These are phyloP conservation scores for Dioscorea cayenensis DNA, from an alignment of 116 monocot species.

Conservation along the genomic window DNA sequence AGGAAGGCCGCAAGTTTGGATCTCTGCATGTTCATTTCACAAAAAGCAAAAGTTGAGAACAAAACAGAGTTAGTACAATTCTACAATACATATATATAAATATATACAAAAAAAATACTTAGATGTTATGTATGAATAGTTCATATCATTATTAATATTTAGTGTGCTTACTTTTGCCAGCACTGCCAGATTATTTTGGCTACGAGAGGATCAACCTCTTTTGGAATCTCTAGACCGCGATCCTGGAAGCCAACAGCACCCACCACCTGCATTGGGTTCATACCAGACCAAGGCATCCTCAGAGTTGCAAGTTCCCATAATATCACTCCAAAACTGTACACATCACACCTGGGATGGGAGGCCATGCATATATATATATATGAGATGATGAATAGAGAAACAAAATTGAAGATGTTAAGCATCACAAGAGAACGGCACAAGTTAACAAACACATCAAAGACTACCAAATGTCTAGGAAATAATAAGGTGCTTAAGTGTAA, in stretches of 20 bases:
- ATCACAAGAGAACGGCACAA: no score
- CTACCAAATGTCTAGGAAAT: no score
- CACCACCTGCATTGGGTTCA: conserved; percentile 99
- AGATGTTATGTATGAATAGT: neutral
- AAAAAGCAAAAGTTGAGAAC: neutral
- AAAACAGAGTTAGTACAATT: neutral
- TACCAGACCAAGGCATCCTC: conserved; percentile 95
- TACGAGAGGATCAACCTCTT: conserved; percentile 87
- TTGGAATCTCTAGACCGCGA: conserved; percentile 88
- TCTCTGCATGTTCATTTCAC: conserved; percentile 43
- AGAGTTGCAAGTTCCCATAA: conserved; percentile 97
- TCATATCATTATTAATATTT: no score
- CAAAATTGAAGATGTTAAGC: no score
- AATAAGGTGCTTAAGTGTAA: neutral
- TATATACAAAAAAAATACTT: no score
- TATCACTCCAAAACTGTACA: conserved; percentile 97
- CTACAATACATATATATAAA: neutral
- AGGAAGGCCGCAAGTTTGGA: no score
- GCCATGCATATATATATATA: no score
- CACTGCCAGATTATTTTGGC: conserved; percentile 82
- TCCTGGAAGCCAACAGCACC: conserved; percentile 98
- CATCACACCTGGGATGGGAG: conserved; percentile 71
- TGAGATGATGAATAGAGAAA: no score
- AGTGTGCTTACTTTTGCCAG: conserved; percentile 77
- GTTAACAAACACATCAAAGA: no score